phyloP scores from a whole-genome alignment of 2,329 filamentous ascomycete genomes.

The Byssoonygena ceratinophila region DNA sequence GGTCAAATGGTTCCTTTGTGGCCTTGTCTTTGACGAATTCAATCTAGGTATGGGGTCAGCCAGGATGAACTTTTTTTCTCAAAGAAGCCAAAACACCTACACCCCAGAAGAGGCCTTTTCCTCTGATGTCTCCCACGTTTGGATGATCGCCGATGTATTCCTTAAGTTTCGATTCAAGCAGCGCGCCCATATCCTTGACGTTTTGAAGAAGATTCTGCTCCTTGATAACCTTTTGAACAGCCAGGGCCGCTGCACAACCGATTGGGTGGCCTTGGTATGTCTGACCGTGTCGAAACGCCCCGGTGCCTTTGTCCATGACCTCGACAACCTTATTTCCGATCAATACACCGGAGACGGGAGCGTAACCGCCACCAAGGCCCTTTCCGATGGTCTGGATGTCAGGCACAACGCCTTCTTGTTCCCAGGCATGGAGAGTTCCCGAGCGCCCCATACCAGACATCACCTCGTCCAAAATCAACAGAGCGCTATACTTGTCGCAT shows the following conservation, averaged over 20 bases:
- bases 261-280: slow-evolving; percentile 52
- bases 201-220: slow-evolving; percentile 50
- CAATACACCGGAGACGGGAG: slow-evolving; percentile 46
- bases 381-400: slow-evolving; percentile 53
- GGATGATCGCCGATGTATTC: slow-evolving; percentile 37
- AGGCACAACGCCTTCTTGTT: slow-evolving; percentile 48
- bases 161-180: slow-evolving; percentile 36
- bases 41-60: slow-evolving; percentile 27
- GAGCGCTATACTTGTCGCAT: slow-evolving; percentile 59
- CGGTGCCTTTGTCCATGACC: slow-evolving; percentile 38
- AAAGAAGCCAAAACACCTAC: too few species aligned
- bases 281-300: slow-evolving; percentile 49
- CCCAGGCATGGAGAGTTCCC: slow-evolving; percentile 50
- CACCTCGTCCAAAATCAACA: slow-evolving; percentile 70
- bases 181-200: slow-evolving; percentile 44
- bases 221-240: slow-evolving; percentile 48
- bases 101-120: slow-evolving; percentile 50
- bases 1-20: slow-evolving; percentile 46
- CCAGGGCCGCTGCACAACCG: slow-evolving; percentile 49
- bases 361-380: slow-evolving; percentile 48
- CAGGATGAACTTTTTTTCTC: background rate
- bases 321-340: slow-evolving; percentile 42
- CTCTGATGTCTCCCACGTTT: slow-evolving; percentile 49
- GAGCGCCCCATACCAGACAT: slow-evolving; percentile 55
- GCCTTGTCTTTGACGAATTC: slow-evolving; percentile 49